Evolutionary conservation across 352 stramenopile species (phyloP).

Genomic region (Pythium dissimile): DNA sequence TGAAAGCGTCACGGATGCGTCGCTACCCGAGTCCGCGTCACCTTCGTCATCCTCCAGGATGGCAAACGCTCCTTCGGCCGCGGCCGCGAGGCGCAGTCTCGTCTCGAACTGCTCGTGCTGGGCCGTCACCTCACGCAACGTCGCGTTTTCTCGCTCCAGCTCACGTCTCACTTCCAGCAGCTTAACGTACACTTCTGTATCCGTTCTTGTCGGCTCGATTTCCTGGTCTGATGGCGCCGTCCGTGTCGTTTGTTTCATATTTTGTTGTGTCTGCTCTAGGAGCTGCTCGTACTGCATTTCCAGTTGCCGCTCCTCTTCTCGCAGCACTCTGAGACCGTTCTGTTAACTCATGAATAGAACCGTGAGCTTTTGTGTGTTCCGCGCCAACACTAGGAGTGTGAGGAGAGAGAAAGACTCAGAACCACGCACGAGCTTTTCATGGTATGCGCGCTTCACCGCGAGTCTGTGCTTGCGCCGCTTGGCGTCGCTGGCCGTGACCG

Average conservation of each 20-base stretch:
- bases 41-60: slow-evolving; percentile 19
- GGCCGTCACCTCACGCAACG: slow-evolving; percentile 20
- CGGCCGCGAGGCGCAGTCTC: slow-evolving; percentile 13
- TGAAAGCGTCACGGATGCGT: slow-evolving; percentile 3
- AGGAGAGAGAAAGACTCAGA: too few species aligned
- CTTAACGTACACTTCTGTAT: slow-evolving; percentile 26
- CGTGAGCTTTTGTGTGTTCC: too few species aligned
- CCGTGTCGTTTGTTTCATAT: neutral
- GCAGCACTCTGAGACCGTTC: slow-evolving; percentile 32
- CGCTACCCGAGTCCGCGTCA: neutral
- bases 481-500: neutral
- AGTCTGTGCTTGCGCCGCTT: slow-evolving; percentile 20
- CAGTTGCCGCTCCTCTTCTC: slow-evolving; percentile 26
- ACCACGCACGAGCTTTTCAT: slow-evolving; percentile 27
- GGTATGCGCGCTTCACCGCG: slow-evolving; percentile 36
- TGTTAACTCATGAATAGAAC: too few species aligned
- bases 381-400: too few species aligned
- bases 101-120: slow-evolving; percentile 33
- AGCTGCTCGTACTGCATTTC: slow-evolving; percentile 25
- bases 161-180: slow-evolving; percentile 28
- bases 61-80: neutral
- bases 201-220: neutral
- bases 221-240: neutral
- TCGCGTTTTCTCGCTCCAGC: slow-evolving; percentile 27
- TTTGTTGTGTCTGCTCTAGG: neutral